Percentiles rank a stretch among this genome's conserved stretches.
phyloP scores from a whole-genome alignment of 306 rosid species.

The Pachyrhizus erosus region DNA sequence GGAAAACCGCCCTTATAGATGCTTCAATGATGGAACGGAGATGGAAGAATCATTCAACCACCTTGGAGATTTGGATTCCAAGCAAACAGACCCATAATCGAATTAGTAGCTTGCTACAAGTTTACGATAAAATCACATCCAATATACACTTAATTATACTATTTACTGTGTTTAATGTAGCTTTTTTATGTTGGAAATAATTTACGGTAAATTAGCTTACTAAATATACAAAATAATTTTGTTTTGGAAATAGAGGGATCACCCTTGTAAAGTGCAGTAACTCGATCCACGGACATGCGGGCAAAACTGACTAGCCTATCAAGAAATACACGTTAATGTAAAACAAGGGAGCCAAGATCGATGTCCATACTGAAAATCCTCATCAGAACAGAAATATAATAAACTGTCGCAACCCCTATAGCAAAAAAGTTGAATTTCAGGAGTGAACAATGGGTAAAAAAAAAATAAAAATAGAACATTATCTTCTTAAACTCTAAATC shows the following conservation, averaged over 20 bases:
- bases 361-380: too few relatives aligned
- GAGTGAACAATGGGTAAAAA: background rate
- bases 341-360: background rate
- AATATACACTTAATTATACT: too few relatives aligned
- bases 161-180: too few relatives aligned
- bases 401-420: background rate
- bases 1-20: too few relatives aligned
- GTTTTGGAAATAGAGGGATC: background rate
- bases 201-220: background rate
- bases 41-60: too few relatives aligned
- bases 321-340: background rate
- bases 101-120: too few relatives aligned
- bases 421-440: slow-evolving; percentile 4
- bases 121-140: too few relatives aligned
- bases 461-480: background rate
- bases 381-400: slow-evolving; percentile 1
- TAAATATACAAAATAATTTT: background rate
- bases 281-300: background rate
- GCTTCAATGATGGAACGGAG: too few relatives aligned
- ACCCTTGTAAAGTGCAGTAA: background rate
- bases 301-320: background rate
- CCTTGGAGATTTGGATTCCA: too few relatives aligned
- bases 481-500: slow-evolving; percentile 63
- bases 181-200: too few relatives aligned
- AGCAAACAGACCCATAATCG: too few relatives aligned